Conservation (phyloP, 129 eudicot genomes). For the Helianthus tuberosus region DNA sequence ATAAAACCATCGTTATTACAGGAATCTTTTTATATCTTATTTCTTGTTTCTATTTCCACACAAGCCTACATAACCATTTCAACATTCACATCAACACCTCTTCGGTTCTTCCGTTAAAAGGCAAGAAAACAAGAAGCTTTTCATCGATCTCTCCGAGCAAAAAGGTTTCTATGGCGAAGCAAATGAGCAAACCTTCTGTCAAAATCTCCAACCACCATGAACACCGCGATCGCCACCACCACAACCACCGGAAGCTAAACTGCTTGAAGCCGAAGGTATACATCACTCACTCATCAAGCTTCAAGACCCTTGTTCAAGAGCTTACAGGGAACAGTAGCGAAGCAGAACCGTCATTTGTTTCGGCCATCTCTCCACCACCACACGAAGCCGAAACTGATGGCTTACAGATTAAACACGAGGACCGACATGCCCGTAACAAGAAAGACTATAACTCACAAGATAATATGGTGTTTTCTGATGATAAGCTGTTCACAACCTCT, state of each 20-base stretch:
- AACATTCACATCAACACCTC: constrained; percentile 40
- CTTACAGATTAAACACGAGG: constrained; percentile 8
- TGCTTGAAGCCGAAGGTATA: constrained; percentile 53
- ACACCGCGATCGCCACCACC: constrained; percentile 14
- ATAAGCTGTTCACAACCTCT: not conserved
- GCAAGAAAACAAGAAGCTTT: constrained; percentile 34
- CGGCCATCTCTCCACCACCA: constrained; percentile 24
- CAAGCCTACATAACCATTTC: constrained; percentile 10
- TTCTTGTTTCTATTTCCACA: constrained; percentile 31
- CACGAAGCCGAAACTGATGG: constrained; percentile 10
- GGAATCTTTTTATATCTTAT: constrained; percentile 42
- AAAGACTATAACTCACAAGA: constrained; percentile 10
- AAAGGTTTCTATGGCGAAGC: constrained; percentile 46
- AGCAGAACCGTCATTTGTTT: not conserved
- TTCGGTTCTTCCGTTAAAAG: constrained; percentile 46
- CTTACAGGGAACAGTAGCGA: constrained; percentile 51
- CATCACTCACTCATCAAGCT: constrained; percentile 60
- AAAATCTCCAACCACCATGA: constrained; percentile 36
- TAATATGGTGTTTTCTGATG: not conserved
- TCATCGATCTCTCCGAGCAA: constrained; percentile 30
- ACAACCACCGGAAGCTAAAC: constrained; percentile 29
- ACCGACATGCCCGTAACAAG: constrained; percentile 9
- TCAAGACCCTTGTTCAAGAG: constrained; percentile 66
- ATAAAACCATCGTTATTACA: constrained; percentile 7
- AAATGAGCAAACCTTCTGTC: constrained; percentile 36